These are phyloP conservation scores for Theobroma grandiflorum DNA, from an alignment of 441 rosid genomes.

Conservation along the genomic window DNA sequence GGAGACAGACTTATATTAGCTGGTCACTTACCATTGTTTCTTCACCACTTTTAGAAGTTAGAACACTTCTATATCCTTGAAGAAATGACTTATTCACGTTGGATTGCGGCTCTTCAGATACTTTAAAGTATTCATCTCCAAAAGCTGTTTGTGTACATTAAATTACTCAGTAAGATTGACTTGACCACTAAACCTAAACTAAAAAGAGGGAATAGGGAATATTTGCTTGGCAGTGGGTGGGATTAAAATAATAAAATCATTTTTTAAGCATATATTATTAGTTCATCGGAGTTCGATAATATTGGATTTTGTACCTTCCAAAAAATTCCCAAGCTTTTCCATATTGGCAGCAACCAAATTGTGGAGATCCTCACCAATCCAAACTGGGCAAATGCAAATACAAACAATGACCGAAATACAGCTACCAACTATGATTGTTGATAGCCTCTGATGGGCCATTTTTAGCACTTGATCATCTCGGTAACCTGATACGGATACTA, in stretches of 20 bases:
- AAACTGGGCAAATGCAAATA: constrained; percentile 32
- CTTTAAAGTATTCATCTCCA: constrained; percentile 23
- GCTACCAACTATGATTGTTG: constrained; percentile 35
- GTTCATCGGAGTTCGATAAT: neutral
- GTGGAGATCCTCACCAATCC: constrained; percentile 43
- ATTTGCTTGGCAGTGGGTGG: neutral
- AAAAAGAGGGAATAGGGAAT: neutral
- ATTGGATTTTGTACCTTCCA: constrained; percentile 32
- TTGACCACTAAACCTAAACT: neutral
- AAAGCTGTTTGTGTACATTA: constrained; percentile 26
- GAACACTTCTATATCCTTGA: constrained; percentile 33
- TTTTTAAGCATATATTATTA: neutral
- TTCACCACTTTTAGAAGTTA: constrained; percentile 30
- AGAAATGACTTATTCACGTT: constrained; percentile 19
- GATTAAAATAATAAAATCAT: neutral
- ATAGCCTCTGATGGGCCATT: constrained; percentile 31
- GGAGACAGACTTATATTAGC: neutral
- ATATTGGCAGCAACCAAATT: constrained; percentile 27
- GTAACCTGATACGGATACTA: constrained; percentile 36
- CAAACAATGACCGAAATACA: constrained; percentile 17
- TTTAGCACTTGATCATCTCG: constrained; percentile 20
- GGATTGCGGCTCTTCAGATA: neutral
- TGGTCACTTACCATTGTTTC: constrained; percentile 28
- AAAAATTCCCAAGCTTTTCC: constrained; percentile 34
- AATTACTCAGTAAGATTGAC: neutral